A percentile compares a stretch with the other conserved stretches of the same genome.
Conservation (phyloP, 1,139 yeast genomes). For the Kodamaea ohmeri region DNA sequence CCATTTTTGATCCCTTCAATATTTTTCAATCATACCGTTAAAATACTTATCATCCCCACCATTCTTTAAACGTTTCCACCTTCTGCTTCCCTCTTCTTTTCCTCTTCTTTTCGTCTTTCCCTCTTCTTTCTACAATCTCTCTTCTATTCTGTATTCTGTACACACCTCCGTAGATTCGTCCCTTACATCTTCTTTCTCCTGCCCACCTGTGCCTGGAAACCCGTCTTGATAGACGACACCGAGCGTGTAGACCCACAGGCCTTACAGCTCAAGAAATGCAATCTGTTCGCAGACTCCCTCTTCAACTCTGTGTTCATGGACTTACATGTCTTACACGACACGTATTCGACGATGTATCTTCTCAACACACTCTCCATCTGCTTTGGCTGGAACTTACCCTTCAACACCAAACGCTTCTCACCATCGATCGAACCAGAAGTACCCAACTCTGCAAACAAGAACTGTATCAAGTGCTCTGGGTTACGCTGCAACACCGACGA, state of each 20-base stretch:
- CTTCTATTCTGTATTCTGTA: neutral
- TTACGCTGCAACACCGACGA: conserved; percentile 93
- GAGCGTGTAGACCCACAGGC: conserved; percentile 98
- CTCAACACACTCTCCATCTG: conserved; percentile 95
- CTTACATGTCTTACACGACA: conserved; percentile 97
- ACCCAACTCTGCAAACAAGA: conserved; percentile 97
- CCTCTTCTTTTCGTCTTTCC: too few species aligned
- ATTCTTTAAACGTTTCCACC: too few species aligned
- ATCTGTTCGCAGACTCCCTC: conserved; percentile 93
- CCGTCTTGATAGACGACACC: conserved; percentile 95
- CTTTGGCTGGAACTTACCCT: conserved; percentile 97
- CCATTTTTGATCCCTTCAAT: too few species aligned
- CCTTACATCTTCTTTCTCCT: conserved; percentile 60
- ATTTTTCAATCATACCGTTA: too few species aligned
- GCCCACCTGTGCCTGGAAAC: conserved; percentile 97
- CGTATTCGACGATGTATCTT: conserved; percentile 95
- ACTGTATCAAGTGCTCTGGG: conserved; percentile 95
- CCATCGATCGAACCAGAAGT: conserved; percentile 99
- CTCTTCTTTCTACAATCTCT: neutral
- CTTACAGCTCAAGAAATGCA: conserved; percentile 96
- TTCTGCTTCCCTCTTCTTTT: too few species aligned
- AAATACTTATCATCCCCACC: too few species aligned
- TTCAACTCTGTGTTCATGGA: conserved; percentile 94
- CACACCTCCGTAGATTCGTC: conserved; percentile 12
- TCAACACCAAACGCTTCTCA: conserved; percentile 90